These are phyloP conservation scores for Boehmeria nivea DNA, from an alignment of 306 rosid species.

Conservation along the genomic window DNA sequence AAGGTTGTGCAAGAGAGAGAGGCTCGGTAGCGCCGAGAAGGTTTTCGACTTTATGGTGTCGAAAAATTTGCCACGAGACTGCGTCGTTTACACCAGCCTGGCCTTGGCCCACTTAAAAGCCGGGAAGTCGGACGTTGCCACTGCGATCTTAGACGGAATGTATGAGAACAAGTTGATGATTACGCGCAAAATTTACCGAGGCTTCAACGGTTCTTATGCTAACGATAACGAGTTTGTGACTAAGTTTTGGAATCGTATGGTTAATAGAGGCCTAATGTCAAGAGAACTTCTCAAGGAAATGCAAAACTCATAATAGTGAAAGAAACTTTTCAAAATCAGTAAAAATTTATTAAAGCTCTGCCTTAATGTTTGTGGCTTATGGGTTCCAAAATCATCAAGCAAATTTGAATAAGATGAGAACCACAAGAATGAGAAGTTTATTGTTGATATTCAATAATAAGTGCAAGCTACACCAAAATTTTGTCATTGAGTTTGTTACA, in stretches of 20 bases:
- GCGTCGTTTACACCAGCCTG: constrained; percentile 60
- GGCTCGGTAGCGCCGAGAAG: constrained; percentile 52
- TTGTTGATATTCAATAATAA: no score
- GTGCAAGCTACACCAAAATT: no score
- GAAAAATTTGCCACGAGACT: constrained; percentile 54
- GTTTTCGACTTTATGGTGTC: constrained; percentile 45
- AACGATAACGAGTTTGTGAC: constrained; percentile 32
- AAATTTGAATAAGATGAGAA: no score
- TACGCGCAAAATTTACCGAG: constrained; percentile 53
- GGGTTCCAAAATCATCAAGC: no score
- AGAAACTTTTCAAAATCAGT: no score
- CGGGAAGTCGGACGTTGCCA: constrained; percentile 45
- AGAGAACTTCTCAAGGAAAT: constrained; percentile 51
- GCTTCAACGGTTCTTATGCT: constrained; percentile 44
- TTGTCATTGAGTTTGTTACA: no score
- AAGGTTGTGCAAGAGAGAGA: constrained; percentile 61
- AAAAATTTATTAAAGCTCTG: no score
- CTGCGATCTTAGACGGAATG: constrained; percentile 60
- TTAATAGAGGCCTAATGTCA: constrained; percentile 65
- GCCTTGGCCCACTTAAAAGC: constrained; percentile 67
- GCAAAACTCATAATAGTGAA: constrained; percentile 21
- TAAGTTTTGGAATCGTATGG: constrained; percentile 63
- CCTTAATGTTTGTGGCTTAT: no score
- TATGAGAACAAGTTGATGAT: constrained; percentile 56
- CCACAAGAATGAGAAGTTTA: no score